Conservation (phyloP, 2,329 filamentous ascomycete species). For the Onygenales sp. region DNA sequence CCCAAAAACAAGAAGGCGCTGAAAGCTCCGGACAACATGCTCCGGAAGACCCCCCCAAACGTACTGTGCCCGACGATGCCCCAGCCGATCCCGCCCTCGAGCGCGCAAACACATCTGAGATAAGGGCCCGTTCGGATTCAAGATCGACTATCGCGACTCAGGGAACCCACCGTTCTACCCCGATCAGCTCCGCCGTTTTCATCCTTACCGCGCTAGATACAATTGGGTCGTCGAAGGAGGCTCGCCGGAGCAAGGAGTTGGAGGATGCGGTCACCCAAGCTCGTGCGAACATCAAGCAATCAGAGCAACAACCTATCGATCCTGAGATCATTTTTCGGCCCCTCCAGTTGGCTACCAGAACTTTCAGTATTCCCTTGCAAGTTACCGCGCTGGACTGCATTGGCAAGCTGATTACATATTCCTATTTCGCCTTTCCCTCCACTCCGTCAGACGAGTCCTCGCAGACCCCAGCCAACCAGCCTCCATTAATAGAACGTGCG, state of each 20-base stretch:
- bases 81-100: not conserved
- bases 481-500: constrained; percentile 84
- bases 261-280: constrained; percentile 73
- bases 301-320: constrained; percentile 70
- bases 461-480: constrained; percentile 33
- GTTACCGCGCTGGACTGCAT: constrained; percentile 94
- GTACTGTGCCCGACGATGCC: not conserved
- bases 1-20: not conserved
- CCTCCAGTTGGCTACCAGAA: constrained; percentile 79
- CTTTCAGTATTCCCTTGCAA: constrained; percentile 72
- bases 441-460: constrained; percentile 17
- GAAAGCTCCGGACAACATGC: not conserved
- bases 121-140: constrained; percentile 45
- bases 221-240: constrained; percentile 86
- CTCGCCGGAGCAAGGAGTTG: constrained; percentile 74
- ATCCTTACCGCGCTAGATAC: constrained; percentile 87
- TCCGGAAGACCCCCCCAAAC: not conserved
- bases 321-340: constrained; percentile 89
- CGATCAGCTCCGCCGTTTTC: constrained; percentile 90
- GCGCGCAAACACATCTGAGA: constrained; percentile 2
- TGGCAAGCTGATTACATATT: constrained; percentile 97
- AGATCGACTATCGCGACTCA: constrained; percentile 48
- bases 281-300: constrained; percentile 74
- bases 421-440: constrained; percentile 77
- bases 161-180: constrained; percentile 46